Percentiles rank a stretch among this genome's conserved stretches.
Conservation (phyloP, 257 asterid genomes). For the Ligustrum vulgare region DNA sequence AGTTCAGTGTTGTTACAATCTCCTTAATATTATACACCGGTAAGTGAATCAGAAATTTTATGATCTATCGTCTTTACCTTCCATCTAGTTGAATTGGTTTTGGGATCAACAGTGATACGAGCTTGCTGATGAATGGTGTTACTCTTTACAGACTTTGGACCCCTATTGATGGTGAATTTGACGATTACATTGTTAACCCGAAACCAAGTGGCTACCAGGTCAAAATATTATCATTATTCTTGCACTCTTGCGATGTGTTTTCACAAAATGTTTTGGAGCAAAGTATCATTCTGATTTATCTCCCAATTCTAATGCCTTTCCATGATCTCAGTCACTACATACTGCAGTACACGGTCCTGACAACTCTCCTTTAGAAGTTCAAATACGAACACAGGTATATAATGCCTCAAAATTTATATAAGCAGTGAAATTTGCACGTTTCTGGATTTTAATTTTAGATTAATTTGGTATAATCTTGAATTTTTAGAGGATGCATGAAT, state of each 20-base stretch:
- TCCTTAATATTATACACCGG: constrained; percentile 90
- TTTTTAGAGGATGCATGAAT: constrained; percentile 86
- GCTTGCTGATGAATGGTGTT: constrained; percentile 13
- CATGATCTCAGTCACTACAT: constrained; percentile 74
- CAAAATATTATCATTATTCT: constrained; percentile 10
- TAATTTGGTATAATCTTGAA: constrained; percentile 5
- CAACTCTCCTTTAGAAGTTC: constrained; percentile 84
- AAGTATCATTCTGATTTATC: constrained; percentile 28
- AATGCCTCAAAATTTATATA: background rate
- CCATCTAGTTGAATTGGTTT: constrained; percentile 17
- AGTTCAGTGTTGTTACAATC: constrained; percentile 90
- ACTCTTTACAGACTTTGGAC: constrained; percentile 71
- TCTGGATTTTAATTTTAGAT: constrained; percentile 1
- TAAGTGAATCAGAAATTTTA: constrained; percentile 24
- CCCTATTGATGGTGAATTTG: constrained; percentile 93
- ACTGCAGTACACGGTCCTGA: constrained; percentile 98
- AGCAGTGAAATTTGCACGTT: constrained; percentile 1
- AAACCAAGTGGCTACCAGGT: constrained; percentile 99
- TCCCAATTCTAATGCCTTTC: constrained; percentile 28
- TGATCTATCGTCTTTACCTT: constrained; percentile 8
- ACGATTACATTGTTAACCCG: constrained; percentile 92
- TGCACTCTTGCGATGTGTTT: background rate
- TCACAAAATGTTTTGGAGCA: background rate
- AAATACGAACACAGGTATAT: constrained; percentile 87
- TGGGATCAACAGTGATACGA: constrained; percentile 17